These are phyloP conservation scores for Sarocladiaceae sp. DNA, from an alignment of 2,329 filamentous ascomycete genomes.

Conservation along the genomic window DNA sequence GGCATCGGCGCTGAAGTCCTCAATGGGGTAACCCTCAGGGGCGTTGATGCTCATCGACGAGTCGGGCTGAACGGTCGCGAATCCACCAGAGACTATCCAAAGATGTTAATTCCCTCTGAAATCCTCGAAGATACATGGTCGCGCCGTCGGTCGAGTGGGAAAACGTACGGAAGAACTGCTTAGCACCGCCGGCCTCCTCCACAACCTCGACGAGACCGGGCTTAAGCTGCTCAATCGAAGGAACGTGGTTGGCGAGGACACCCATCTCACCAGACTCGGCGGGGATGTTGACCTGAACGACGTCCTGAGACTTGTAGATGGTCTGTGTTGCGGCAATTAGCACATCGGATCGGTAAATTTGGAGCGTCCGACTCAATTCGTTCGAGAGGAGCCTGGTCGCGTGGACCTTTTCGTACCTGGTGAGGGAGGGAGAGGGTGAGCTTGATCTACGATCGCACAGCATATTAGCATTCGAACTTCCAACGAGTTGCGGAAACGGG, in stretches of 20 bases:
- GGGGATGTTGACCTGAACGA: constrained; percentile 97
- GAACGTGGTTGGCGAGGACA: constrained; percentile 98
- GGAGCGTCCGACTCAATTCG: constrained; percentile 13
- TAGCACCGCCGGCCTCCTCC: constrained; percentile 83
- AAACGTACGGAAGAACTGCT: constrained; percentile 96
- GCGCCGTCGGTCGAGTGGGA: too few relatives aligned
- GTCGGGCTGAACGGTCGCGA: constrained; percentile 94
- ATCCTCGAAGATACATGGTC: too few relatives aligned
- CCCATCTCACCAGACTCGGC: constrained; percentile 99
- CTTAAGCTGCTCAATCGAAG: constrained; percentile 98
- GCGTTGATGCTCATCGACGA: constrained; percentile 97
- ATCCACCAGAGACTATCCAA: constrained; percentile 81
- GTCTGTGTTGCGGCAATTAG: constrained; percentile 60
- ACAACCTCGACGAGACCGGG: constrained; percentile 94
- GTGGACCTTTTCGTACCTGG: constrained; percentile 66
- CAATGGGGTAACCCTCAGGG: constrained; percentile 88
- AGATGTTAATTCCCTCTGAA: neutral
- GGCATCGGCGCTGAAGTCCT: constrained; percentile 92
- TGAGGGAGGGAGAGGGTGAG: constrained; percentile 96
- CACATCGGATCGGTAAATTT: constrained; percentile 23
- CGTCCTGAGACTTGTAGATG: constrained; percentile 63
- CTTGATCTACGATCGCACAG: constrained; percentile 66
- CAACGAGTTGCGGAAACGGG: constrained; percentile 17
- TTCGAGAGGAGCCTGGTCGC: constrained; percentile 11
- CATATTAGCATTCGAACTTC: constrained; percentile 17